Evolutionary conservation across 495 filamentous ascomycete species (phyloP).

Genomic region (Daldinia loculata): DNA sequence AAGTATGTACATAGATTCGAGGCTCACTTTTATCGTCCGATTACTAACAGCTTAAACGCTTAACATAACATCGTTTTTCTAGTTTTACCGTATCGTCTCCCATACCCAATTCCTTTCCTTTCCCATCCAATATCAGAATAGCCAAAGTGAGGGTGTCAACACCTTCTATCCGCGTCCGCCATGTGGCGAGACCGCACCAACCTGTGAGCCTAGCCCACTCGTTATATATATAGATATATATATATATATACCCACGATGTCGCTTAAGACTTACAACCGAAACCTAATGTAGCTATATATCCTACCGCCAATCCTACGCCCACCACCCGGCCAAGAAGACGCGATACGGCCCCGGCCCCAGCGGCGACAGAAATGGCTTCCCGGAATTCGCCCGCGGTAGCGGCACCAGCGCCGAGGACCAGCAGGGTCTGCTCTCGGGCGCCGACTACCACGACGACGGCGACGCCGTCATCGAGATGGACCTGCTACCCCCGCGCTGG

Average conservation of each 20-base stretch:
- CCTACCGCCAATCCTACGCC: conserved; percentile 96
- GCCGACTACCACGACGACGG: conserved; percentile 84
- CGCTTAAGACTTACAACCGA: conserved; percentile 4
- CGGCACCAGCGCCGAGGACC: conserved; percentile 68
- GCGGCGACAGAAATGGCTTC: conserved; percentile 72
- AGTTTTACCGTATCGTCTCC: not conserved
- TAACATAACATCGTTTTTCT: not conserved
- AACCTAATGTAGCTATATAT: conserved; percentile 77
- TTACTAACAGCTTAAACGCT: conserved; percentile 1
- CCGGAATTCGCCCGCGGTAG: conserved; percentile 58
- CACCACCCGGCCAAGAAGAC: conserved; percentile 91
- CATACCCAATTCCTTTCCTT: conserved; percentile 15
- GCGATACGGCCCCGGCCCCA: conserved; percentile 65
- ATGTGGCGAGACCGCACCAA: conserved; percentile 99
- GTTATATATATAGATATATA: not conserved
- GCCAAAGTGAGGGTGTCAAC: conserved; percentile 49
- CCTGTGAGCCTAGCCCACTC: conserved; percentile 66
- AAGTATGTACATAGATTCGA: too few relatives aligned
- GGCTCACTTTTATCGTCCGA: conserved; percentile 22
- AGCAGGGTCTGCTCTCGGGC: conserved; percentile 84
- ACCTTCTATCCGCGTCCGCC: conserved; percentile 61
- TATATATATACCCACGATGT: not conserved
- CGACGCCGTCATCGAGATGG: conserved; percentile 98
- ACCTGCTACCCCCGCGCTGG: conserved; percentile 93
- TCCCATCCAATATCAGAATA: conserved; percentile 7